phyloP scores from a whole-genome alignment of 75 land plant species.

The Sequoiadendron giganteum region DNA sequence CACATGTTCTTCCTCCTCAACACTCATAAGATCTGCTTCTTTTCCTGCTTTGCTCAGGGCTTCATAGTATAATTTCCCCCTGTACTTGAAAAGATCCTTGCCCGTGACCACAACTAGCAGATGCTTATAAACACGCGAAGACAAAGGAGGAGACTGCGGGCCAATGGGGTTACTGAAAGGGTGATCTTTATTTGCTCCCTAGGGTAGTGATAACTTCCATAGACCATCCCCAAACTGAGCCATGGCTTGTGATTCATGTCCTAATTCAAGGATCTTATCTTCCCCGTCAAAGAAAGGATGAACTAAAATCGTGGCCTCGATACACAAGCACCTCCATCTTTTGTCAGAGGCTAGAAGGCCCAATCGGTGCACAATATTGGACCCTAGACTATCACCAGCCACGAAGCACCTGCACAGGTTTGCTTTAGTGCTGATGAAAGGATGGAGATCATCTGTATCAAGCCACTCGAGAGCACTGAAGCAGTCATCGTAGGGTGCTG shows the following conservation, averaged over 20 bases:
- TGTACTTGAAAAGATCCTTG: slow-evolving; percentile 54
- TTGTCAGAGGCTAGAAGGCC: neutral
- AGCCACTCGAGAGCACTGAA: slow-evolving; percentile 45
- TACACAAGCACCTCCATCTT: neutral
- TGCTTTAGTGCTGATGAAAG: slow-evolving; percentile 19
- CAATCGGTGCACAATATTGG: slow-evolving; percentile 63
- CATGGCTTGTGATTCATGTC: slow-evolving; percentile 5
- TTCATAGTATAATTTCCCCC: slow-evolving; percentile 44
- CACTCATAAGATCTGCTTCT: slow-evolving; percentile 27
- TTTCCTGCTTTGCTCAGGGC: slow-evolving; percentile 36
- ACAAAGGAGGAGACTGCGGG: neutral
- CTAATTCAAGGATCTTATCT: slow-evolving; percentile 18
- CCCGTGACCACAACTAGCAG: slow-evolving; percentile 52
- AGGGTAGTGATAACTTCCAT: slow-evolving; percentile 54
- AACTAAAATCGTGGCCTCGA: slow-evolving; percentile 38
- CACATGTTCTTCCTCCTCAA: slow-evolving; percentile 31
- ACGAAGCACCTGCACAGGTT: slow-evolving; percentile 35
- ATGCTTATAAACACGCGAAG: slow-evolving; percentile 32
- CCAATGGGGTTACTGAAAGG: slow-evolving; percentile 38
- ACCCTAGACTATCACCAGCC: slow-evolving; percentile 65
- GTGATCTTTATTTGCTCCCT: slow-evolving; percentile 44
- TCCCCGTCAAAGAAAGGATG: slow-evolving; percentile 66
- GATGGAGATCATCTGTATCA: neutral
- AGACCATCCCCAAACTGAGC: slow-evolving; percentile 35
- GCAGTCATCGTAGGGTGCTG: slow-evolving; percentile 54